Evolutionary conservation across 225 moss, liverwort and hornwort genomes (phyloP), one percentile per base, ranked within the genome.

Genomic region (Physcomitrellopsis africana): DNA sequence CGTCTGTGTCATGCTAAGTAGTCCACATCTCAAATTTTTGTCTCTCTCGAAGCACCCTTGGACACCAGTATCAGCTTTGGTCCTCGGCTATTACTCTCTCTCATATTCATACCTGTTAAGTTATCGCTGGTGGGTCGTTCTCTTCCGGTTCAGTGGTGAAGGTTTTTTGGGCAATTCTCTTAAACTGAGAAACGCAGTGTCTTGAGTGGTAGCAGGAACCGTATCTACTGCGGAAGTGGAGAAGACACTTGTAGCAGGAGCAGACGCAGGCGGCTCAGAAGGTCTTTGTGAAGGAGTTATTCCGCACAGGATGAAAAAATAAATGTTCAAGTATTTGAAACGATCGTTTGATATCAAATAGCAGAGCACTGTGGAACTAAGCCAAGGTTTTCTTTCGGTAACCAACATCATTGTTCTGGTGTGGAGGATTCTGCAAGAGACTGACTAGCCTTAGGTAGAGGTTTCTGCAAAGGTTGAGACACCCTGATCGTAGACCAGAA

Each of bases 181-280:
- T 67, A 32, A 49, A 47, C 13, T 66, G 19, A 13, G 67, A 59
- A 37, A 37, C 32, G 32, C 32, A 37, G 23, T 44, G 64, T 56
- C 24, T 44, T 74, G 74, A 46, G 45, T 64, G 56, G 56, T 6
- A 9, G 42, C 42, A 70, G 56, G 71, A 27, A 67, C 61, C 9
- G 48, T 60, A 41, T 13, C 11, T 19, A 1, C 46, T 18, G 63
- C 44, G 5, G 58, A 72, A 55, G 55, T 42, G 44, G 57, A 15
- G 17, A 8, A 32, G 15, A 15, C 49, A 23, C 59, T 44, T 20
- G 32, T 47, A 72, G 51, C 13, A 37, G 29, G 61, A 72, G 51
- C 13, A 37, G 29, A n/a, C 8, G 19, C 29, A 57, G 29, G 47
- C 22, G 60, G n/a, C 37, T 53, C 13, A 6, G 16, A 59, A 65